phyloP scores from a whole-genome alignment of 805 yeast genomes.

The Myxozyma monticola region DNA sequence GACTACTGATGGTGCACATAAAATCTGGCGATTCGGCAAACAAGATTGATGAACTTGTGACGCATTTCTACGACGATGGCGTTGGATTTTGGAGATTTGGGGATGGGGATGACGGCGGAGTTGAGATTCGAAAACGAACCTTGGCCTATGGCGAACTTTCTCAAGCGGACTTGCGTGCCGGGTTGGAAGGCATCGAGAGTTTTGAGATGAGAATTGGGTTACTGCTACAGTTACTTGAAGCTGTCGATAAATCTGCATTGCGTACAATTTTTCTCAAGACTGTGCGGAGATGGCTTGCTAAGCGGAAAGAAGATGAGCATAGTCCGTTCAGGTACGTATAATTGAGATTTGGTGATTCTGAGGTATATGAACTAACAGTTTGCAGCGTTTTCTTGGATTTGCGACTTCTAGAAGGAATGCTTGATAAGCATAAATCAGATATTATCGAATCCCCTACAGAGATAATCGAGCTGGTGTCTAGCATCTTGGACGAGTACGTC shows the following conservation, averaged over 20 bases:
- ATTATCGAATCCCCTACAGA: slow-evolving; percentile 58
- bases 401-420: slow-evolving; percentile 62
- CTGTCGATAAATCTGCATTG: slow-evolving; percentile 44
- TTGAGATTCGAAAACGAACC: slow-evolving; percentile 31
- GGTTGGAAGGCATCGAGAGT: slow-evolving; percentile 16
- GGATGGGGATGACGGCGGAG: slow-evolving; percentile 35
- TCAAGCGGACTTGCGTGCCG: slow-evolving; percentile 1
- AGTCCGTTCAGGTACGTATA: slow-evolving; percentile 27
- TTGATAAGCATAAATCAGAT: slow-evolving; percentile 57
- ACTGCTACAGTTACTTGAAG: slow-evolving; percentile 40
- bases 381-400: slow-evolving; percentile 58
- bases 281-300: slow-evolving; percentile 61
- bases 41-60: slow-evolving; percentile 41
- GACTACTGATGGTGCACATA: slow-evolving; percentile 25
- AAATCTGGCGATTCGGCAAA: slow-evolving; percentile 32
- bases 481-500: slow-evolving; percentile 42
- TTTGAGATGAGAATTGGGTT: slow-evolving; percentile 18
- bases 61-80: slow-evolving; percentile 38
- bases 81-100: slow-evolving; percentile 36
- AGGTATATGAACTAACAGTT: not conserved
- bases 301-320: slow-evolving; percentile 7
- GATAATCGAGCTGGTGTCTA: slow-evolving; percentile 52
- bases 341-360: not conserved
- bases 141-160: slow-evolving; percentile 7
- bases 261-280: slow-evolving; percentile 49